Evolutionary conservation across 805 yeast species (phyloP), one percentile per base, ranked within the genome.

Genomic region (Suhomyces vadensis): DNA sequence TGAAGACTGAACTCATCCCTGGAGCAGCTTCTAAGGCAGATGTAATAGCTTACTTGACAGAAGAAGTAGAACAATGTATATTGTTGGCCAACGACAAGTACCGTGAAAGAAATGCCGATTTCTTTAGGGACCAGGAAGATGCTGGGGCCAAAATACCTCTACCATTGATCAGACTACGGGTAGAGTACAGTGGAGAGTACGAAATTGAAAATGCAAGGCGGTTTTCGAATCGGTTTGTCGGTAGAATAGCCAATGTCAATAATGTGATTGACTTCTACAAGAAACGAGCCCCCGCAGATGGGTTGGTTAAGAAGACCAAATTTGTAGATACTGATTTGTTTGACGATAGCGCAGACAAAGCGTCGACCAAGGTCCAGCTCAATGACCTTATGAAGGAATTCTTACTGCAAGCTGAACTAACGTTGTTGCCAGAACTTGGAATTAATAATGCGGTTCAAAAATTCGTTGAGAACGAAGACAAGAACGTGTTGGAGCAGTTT

Each of bases 171-270:
- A 69, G 99, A 37, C 62, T 94, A 13, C 71, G 90, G 26, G 96
- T 91, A 0, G 97, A 94, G 53, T 92, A 92, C 54, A 73, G 87
- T 17, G 96, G 95, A 1, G 96, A 91, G 4, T 92, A 79, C 56
- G 96, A 90, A 53, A 89, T 94, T 13, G 98, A 91, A 56, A 92
- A 91, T 57, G 87, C 96, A 0, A 73, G 95, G 41, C 69, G 97
- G 50, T 88, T 94, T 50, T 88, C 97, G 11, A 89, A 91, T 57
- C 71, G 88, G 55, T 94, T 92, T 71, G 95, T 87, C 5, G 97
- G 96, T 0, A 74, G 74, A 49, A 94, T 92, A 1, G 99, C 98
- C 3, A 94, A 94, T 61, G 81, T 83, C n/a, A 84, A 87, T 55
- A 95, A 90, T 55, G 87, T 91, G 6, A 78, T 92, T 2, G 82